Conservation (phyloP, 2,329 filamentous ascomycete genomes). For the Neonectria magnoliae region DNA sequence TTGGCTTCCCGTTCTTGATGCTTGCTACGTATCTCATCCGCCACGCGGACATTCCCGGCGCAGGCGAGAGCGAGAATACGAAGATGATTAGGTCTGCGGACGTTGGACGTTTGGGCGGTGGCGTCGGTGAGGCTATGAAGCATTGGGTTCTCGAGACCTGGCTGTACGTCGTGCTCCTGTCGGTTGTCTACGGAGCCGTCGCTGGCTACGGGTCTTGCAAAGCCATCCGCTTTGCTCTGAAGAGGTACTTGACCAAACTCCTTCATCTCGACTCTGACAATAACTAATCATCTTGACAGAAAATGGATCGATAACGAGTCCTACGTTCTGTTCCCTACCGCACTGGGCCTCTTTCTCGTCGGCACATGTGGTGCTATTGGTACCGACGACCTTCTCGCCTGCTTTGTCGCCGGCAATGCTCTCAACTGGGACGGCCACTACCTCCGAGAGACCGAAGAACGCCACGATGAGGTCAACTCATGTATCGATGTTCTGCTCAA, state of each 20-base stretch:
- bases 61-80: not conserved
- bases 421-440: constrained; percentile 71
- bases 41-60: constrained; percentile 55
- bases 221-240: constrained; percentile 55
- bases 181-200: constrained; percentile 61
- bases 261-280: too few species aligned
- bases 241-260: constrained; percentile 31
- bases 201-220: constrained; percentile 60
- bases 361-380: constrained; percentile 66
- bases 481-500: constrained; percentile 67
- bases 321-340: constrained; percentile 61
- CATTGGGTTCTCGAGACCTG: constrained; percentile 70
- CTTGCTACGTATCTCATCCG: constrained; percentile 66
- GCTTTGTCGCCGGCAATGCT: constrained; percentile 66
- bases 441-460: constrained; percentile 61
- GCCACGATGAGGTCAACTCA: constrained; percentile 69
- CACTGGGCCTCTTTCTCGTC: constrained; percentile 64
- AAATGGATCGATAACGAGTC: constrained; percentile 66
- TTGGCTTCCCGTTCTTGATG: constrained; percentile 70
- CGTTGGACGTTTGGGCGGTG: constrained; percentile 63
- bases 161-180: constrained; percentile 67
- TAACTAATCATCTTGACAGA: not conserved
- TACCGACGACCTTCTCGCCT: constrained; percentile 69
- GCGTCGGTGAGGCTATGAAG: constrained; percentile 60
- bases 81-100: constrained; percentile 37